Evolutionary conservation across 2,329 filamentous ascomycete species (phyloP), one percentile per base, ranked within the genome.

Genomic region (Neurospora crassa): DNA sequence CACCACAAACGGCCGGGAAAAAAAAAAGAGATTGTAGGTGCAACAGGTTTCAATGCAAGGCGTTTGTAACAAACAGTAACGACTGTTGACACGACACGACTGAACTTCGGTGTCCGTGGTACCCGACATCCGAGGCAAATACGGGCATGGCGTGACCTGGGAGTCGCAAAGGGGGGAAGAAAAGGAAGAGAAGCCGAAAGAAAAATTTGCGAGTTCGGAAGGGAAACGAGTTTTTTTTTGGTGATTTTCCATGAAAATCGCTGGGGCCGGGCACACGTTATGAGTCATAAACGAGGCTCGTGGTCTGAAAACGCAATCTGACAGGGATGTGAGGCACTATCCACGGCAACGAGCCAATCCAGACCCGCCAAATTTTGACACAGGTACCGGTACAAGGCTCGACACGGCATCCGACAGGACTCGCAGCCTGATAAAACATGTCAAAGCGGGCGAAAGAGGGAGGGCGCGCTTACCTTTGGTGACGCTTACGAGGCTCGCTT

Each of bases 251-350:
- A 18, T 63, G 53, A 63, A 34, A 63, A 34, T 59, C 47, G 47
- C 47, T 37, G 24, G 53, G 53, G 7, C 53, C 53, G 53, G 53
- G 53, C 53, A 63, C 53, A 63, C 53, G 68, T 68, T 69, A 71
- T 76, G 74, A 75, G 71, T 76, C 75, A 75, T 70, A 72, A 67
- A 71, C 71, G 63, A 76, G 74, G 74, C 73, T 75, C 72, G 69
- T 71, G 71, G 47, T 70, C 45, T 59, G 72, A 71, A 71, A 72
- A 67, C 20, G 53, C 67, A 71, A 67, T 53, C 34, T 53, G 69
- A 68, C 71, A 71, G 67, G 71, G 71, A 72, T 75, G 70, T 70
- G 68, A 67, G 68, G 43, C 74, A 74, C 74, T 69, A 72, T 63
- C 53, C 53, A 29, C 24, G 53, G 53, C 24, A 63, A n/a, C 53